A percentile compares a stretch with the other conserved stretches of the same genome.
These are phyloP conservation scores for Clonostachys sp. DNA, from an alignment of 2,329 filamentous ascomycete genomes.

Conservation along the genomic window DNA sequence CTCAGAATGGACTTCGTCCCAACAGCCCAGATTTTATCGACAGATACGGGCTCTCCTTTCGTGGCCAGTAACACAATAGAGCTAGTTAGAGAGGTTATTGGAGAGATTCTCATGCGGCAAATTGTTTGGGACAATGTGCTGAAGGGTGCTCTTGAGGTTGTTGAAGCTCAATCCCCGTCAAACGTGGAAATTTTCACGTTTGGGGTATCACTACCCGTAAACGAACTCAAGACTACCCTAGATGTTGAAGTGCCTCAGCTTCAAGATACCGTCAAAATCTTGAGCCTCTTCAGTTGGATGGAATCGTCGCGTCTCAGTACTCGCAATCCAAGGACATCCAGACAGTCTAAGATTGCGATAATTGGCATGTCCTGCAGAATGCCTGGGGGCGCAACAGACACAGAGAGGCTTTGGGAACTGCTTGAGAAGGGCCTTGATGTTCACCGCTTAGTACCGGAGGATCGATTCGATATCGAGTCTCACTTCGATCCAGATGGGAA, in stretches of 20 bases:
- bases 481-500: neutral
- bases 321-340: too few species aligned
- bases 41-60: neutral
- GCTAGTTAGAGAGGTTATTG: too few species aligned
- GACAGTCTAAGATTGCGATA: conserved; percentile 19
- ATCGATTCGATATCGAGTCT: neutral
- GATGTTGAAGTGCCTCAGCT: too few species aligned
- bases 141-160: too few species aligned
- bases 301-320: too few species aligned
- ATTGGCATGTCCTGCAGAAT: conserved; percentile 33
- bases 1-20: too few species aligned
- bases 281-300: too few species aligned
- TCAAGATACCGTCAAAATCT: too few species aligned
- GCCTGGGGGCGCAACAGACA: conserved; percentile 18
- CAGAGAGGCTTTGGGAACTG: conserved; percentile 23
- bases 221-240: neutral
- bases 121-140: too few species aligned
- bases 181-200: neutral
- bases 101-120: too few species aligned
- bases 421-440: conserved; percentile 4
- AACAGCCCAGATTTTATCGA: too few species aligned
- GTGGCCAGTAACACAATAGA: neutral
- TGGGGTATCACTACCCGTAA: neutral
- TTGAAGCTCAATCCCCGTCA: too few species aligned
- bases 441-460: neutral